Percentiles rank a stretch among this genome's conserved stretches.
Conservation (phyloP, 176 grass and related monocot genomes). For the Bonia amplexicaulis region DNA sequence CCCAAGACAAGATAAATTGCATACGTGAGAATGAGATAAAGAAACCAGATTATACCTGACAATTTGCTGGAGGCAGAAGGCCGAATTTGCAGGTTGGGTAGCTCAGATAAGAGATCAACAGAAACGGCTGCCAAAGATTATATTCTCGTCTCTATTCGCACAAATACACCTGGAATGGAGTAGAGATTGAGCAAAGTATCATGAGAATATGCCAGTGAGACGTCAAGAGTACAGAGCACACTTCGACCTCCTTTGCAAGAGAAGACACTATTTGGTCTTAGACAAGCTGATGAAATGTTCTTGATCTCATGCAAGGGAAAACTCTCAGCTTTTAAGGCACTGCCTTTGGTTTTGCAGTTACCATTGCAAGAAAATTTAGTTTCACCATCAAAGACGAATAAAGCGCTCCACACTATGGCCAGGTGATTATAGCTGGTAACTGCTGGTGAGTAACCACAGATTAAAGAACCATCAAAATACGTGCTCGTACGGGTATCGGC, state of each 20-base stretch:
- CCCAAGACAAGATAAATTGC: not conserved
- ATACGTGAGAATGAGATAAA: not conserved
- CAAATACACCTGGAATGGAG: constrained; percentile 30
- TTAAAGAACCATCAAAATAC: constrained; percentile 33
- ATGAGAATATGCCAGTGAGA: constrained; percentile 26
- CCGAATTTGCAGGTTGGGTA: not conserved
- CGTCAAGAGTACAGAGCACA: constrained; percentile 20
- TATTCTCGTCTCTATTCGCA: not conserved
- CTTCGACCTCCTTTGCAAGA: not conserved
- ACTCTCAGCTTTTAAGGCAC: not conserved
- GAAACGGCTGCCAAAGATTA: not conserved
- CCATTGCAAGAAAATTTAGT: constrained; percentile 8
- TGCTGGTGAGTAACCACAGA: not conserved
- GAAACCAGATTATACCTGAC: constrained; percentile 36
- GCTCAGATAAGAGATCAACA: not conserved
- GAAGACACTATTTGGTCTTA: not conserved
- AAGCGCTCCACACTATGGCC: not conserved
- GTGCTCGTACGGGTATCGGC: not conserved
- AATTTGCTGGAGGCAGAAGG: constrained; percentile 18
- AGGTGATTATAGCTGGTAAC: not conserved
- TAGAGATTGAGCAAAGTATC: constrained; percentile 43
- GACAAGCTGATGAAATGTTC: not conserved
- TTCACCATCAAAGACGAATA: not conserved
- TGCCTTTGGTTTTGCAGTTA: constrained; percentile 17
- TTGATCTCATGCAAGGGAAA: not conserved